Conservation (phyloP, 305 asterid genomes). For the Fraxinus baroniana region DNA sequence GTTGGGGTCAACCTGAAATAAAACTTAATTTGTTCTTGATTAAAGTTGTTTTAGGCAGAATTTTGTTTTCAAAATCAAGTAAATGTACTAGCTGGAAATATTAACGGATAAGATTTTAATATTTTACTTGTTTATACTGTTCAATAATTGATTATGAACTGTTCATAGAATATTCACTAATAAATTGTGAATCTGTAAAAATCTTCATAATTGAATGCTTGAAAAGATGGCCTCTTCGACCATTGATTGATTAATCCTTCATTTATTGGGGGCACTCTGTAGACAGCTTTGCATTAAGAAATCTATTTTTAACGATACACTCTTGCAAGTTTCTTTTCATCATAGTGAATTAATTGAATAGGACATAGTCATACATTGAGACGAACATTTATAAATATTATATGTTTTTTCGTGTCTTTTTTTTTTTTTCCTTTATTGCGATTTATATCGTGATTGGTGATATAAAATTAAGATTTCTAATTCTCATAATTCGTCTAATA, state of each 20-base stretch:
- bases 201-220: neutral
- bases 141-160: neutral
- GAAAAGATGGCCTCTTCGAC: neutral
- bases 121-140: neutral
- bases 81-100: neutral
- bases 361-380: too few relatives aligned
- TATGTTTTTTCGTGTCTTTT: too few relatives aligned
- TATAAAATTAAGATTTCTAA: too few relatives aligned
- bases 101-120: too few relatives aligned
- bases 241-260: neutral
- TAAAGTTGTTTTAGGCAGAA: neutral
- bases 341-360: too few relatives aligned
- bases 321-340: too few relatives aligned
- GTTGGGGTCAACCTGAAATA: neutral
- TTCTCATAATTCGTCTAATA: too few relatives aligned
- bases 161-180: neutral
- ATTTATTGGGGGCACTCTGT: neutral
- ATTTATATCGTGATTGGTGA: too few relatives aligned
- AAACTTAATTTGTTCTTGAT: too few relatives aligned
- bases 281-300: neutral
- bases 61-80: neutral
- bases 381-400: too few relatives aligned
- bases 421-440: too few relatives aligned
- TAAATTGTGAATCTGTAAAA: neutral
- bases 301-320: neutral